These are phyloP conservation scores for Emmonsiellopsis sp. DNA, from an alignment of 2,329 filamentous ascomycete species.

Conservation along the genomic window DNA sequence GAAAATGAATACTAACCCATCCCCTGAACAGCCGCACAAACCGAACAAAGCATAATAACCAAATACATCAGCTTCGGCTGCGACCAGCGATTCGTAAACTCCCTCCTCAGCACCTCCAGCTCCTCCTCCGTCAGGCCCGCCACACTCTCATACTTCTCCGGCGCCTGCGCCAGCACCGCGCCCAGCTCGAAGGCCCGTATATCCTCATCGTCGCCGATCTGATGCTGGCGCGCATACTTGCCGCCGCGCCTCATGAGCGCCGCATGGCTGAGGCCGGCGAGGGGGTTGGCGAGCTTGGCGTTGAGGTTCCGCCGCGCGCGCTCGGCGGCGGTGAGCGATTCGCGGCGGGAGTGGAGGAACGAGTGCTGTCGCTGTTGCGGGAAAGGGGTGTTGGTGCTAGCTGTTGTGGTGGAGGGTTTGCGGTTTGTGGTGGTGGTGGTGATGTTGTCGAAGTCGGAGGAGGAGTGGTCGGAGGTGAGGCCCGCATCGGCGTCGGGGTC, in stretches of 20 bases:
- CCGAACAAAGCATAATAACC: constrained; percentile 57
- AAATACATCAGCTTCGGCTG: constrained; percentile 58
- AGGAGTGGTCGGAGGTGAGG: constrained; percentile 7
- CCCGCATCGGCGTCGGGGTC: background rate
- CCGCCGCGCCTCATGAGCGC: constrained; percentile 49
- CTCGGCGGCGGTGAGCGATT: constrained; percentile 26
- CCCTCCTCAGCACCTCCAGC: constrained; percentile 46
- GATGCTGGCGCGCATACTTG: constrained; percentile 48
- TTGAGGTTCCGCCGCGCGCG: constrained; percentile 32
- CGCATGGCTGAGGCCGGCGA: constrained; percentile 39
- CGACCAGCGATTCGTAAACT: constrained; percentile 58
- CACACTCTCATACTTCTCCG: constrained; percentile 42
- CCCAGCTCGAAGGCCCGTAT: constrained; percentile 51
- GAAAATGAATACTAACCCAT: constrained; percentile 39
- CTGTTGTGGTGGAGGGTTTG: constrained; percentile 4
- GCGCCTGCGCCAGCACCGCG: constrained; percentile 48
- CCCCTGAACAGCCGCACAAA: constrained; percentile 60
- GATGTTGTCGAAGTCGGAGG: constrained; percentile 8
- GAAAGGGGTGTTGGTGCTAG: constrained; percentile 1
- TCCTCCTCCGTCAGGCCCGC: constrained; percentile 50
- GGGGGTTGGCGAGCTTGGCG: constrained; percentile 46
- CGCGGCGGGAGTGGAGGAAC: constrained; percentile 6
- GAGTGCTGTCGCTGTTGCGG: constrained; percentile 7
- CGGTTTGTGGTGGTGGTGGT: constrained; percentile 2
- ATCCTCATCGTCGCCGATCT: constrained; percentile 46